Evolutionary conservation across 2,329 filamentous ascomycete genomes (phyloP).

Genomic region (Hortaea werneckii): DNA sequence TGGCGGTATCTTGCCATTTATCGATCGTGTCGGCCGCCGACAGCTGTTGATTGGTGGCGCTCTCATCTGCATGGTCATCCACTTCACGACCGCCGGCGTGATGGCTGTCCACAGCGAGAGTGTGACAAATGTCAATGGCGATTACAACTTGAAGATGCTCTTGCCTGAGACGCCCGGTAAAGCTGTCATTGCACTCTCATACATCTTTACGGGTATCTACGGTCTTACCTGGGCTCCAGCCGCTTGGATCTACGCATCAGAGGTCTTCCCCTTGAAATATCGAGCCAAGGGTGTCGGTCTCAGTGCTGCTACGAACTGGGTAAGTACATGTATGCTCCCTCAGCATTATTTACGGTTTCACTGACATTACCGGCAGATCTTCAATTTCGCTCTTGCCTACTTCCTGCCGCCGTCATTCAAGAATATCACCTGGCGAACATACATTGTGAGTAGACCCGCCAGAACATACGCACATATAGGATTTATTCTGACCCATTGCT

Average conservation of each 20-base stretch:
- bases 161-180: constrained; percentile 46
- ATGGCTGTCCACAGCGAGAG: constrained; percentile 32
- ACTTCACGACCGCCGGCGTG: constrained; percentile 39
- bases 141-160: constrained; percentile 44
- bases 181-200: constrained; percentile 55
- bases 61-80: constrained; percentile 34
- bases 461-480: too few species aligned
- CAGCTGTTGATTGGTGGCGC: constrained; percentile 35
- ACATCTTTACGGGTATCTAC: constrained; percentile 54
- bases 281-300: constrained; percentile 51
- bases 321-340: not conserved
- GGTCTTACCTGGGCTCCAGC: constrained; percentile 54
- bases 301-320: constrained; percentile 43
- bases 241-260: constrained; percentile 56
- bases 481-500: too few species aligned
- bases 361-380: not conserved
- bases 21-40: constrained; percentile 32
- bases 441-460: constrained; percentile 27
- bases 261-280: constrained; percentile 53
- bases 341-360: too few species aligned
- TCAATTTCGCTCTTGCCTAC: constrained; percentile 1
- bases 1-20: constrained; percentile 31
- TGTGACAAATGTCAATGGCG: constrained; percentile 35
- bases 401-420: constrained; percentile 49
- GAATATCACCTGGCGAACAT: constrained; percentile 48